phyloP scores from a whole-genome alignment of 2,329 filamentous ascomycete species.

The Fusarium chlamydosporum region DNA sequence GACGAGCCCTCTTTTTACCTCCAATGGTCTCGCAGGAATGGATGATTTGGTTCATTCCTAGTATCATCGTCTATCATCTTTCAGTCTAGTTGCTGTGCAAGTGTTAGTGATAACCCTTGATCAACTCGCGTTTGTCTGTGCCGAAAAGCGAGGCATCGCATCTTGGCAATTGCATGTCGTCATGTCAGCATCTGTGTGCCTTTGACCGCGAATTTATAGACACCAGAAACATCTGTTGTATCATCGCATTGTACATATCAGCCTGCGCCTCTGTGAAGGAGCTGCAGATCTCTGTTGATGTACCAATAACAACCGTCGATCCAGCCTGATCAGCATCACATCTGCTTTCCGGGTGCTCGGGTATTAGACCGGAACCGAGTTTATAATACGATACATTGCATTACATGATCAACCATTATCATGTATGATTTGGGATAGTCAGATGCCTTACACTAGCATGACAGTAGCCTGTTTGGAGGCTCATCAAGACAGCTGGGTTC shows the following conservation, averaged over 20 bases:
- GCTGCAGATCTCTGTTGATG: slow-evolving; percentile 73
- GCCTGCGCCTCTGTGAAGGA: slow-evolving; percentile 55
- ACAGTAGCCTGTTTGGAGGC: background rate
- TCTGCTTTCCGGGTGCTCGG: slow-evolving; percentile 64
- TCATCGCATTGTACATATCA: slow-evolving; percentile 11
- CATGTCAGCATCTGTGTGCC: slow-evolving; percentile 34
- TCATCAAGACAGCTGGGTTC: background rate
- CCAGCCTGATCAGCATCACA: slow-evolving; percentile 69
- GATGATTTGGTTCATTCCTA: background rate
- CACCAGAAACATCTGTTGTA: slow-evolving; percentile 41
- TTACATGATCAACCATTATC: slow-evolving; percentile 11
- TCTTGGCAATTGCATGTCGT: slow-evolving; percentile 4
- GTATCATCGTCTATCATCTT: background rate
- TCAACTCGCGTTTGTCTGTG: slow-evolving; percentile 22
- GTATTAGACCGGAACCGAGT: slow-evolving; percentile 71
- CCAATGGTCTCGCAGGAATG: background rate
- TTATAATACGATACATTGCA: slow-evolving; percentile 76
- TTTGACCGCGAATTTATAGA: slow-evolving; percentile 30
- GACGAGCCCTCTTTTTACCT: background rate
- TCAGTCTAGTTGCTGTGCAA: slow-evolving; percentile 4
- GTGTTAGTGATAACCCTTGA: slow-evolving; percentile 1
- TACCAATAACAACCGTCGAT: slow-evolving; percentile 71
- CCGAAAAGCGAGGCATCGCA: slow-evolving; percentile 23
- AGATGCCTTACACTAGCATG: slow-evolving; percentile 68
- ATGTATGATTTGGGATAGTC: background rate